A percentile compares a stretch with the other conserved stretches of the same genome.
phyloP scores from a whole-genome alignment of 2,329 filamentous ascomycete genomes.

The Epichloe amarillans region DNA sequence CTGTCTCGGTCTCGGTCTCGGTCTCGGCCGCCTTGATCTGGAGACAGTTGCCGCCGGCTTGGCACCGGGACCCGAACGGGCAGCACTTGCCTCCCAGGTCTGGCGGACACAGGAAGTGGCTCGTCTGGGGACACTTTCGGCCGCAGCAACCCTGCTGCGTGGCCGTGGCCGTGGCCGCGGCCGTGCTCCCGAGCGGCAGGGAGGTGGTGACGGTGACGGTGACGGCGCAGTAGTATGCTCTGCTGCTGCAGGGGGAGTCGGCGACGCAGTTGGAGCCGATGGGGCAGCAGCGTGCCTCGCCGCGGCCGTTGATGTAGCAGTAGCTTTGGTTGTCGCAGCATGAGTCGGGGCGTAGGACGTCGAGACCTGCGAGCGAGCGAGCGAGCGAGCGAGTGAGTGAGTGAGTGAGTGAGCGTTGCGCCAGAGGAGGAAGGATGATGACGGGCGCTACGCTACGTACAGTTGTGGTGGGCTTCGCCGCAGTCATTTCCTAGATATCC shows the following conservation, averaged over 20 bases:
- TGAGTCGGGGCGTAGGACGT: conserved; percentile 21
- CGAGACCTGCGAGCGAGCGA: conserved; percentile 22
- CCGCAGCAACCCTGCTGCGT: conserved; percentile 23
- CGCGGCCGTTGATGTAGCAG: conserved; percentile 28
- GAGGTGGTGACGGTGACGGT: conserved; percentile 16
- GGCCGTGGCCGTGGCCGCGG: conserved; percentile 6
- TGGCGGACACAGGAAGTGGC: conserved; percentile 30
- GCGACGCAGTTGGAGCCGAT: conserved; percentile 27
- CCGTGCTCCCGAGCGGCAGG: conserved; percentile 7
- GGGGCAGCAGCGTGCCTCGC: conserved; percentile 26
- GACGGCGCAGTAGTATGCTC: conserved; percentile 21
- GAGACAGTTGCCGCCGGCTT: conserved; percentile 21
- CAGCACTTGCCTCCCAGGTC: conserved; percentile 37
- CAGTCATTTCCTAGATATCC: conserved; percentile 11
- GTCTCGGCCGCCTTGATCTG: conserved; percentile 10
- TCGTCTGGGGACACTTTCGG: conserved; percentile 26
- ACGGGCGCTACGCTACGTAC: conserved; percentile 8
- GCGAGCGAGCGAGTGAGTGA: too few relatives aligned
- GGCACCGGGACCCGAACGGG: conserved; percentile 29
- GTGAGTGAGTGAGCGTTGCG: too few relatives aligned
- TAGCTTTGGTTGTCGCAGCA: conserved; percentile 33
- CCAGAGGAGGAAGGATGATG: background rate
- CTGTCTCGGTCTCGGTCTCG: conserved; percentile 8
- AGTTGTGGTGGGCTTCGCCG: conserved; percentile 16
- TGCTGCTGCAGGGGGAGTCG: conserved; percentile 22